These are phyloP conservation scores for Monosporascus sp. DNA, from an alignment of 2,329 filamentous ascomycete genomes.

Conservation along the genomic window DNA sequence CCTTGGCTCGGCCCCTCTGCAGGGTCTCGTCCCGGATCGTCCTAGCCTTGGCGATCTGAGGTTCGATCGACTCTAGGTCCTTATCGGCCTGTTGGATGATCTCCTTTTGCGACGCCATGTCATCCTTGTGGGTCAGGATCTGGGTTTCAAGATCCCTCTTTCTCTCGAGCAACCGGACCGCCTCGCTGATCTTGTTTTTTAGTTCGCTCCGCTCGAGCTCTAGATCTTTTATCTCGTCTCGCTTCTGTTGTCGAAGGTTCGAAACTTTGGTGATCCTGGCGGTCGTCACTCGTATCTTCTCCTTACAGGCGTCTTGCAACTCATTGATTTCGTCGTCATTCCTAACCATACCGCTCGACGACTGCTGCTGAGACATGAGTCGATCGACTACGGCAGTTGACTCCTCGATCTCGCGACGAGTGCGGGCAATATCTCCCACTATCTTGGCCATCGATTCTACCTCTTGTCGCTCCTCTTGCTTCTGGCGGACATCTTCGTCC, in stretches of 20 bases:
- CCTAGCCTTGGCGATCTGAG: slow-evolving; percentile 70
- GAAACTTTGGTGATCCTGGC: slow-evolving; percentile 59
- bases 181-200: slow-evolving; percentile 64
- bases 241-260: slow-evolving; percentile 65
- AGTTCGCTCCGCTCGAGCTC: slow-evolving; percentile 76
- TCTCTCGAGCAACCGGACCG: slow-evolving; percentile 72
- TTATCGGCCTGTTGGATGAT: slow-evolving; percentile 63
- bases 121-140: slow-evolving; percentile 66
- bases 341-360: slow-evolving; percentile 56
- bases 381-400: slow-evolving; percentile 69
- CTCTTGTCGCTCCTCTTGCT: slow-evolving; percentile 62
- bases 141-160: slow-evolving; percentile 66
- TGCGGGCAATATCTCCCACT: slow-evolving; percentile 68
- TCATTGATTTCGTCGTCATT: slow-evolving; percentile 81
- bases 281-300: slow-evolving; percentile 62
- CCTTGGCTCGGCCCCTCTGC: slow-evolving; percentile 63
- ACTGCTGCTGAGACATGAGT: slow-evolving; percentile 69
- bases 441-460: slow-evolving; percentile 72
- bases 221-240: slow-evolving; percentile 60
- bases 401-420: slow-evolving; percentile 64
- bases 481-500: slow-evolving; percentile 60
- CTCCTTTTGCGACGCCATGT: slow-evolving; percentile 63
- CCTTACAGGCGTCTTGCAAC: slow-evolving; percentile 60
- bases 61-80: slow-evolving; percentile 68
- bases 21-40: slow-evolving; percentile 72